Conservation (phyloP, 495 filamentous ascomycete genomes). For the Clohesyomyces aquaticus region DNA sequence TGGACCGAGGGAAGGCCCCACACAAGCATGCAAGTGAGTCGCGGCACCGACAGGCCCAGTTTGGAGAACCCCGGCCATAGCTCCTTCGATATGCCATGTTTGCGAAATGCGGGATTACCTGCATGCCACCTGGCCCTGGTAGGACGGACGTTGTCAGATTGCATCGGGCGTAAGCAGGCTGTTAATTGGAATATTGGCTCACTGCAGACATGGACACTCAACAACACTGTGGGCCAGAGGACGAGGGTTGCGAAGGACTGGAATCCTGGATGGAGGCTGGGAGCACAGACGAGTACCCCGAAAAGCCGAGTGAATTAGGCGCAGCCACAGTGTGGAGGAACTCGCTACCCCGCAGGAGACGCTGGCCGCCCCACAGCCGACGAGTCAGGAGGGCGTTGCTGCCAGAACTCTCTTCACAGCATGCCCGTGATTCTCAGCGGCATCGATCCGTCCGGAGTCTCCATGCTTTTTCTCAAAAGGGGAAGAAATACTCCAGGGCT, state of each 20-base stretch:
- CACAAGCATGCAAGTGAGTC: not conserved
- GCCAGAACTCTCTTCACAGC: not conserved
- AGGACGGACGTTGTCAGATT: not conserved
- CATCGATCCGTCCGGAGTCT: not conserved
- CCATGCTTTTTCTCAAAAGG: not conserved
- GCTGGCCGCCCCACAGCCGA: constrained; percentile 19
- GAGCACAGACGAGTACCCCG: not conserved
- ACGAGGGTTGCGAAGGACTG: not conserved
- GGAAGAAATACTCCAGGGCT: constrained; percentile 13
- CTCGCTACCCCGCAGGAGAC: constrained; percentile 17
- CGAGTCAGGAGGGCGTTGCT: constrained; percentile 8
- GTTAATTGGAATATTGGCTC: not conserved
- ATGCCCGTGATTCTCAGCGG: too few relatives aligned
- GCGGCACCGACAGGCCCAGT: not conserved
- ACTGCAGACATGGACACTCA: not conserved
- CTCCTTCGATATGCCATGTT: not conserved
- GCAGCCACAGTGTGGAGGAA: not conserved
- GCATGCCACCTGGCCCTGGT: not conserved
- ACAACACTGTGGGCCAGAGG: too few relatives aligned
- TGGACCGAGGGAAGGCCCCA: constrained; percentile 23
- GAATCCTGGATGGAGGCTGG: not conserved
- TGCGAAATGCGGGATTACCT: not conserved
- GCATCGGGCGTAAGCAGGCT: constrained; percentile 8
- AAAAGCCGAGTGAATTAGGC: constrained; percentile 4
- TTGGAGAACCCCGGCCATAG: constrained; percentile 15